Base-by-base conservation (phyloP, 2,329 filamentous ascomycete genomes). In the Colletotrichum camelliae region DNA sequence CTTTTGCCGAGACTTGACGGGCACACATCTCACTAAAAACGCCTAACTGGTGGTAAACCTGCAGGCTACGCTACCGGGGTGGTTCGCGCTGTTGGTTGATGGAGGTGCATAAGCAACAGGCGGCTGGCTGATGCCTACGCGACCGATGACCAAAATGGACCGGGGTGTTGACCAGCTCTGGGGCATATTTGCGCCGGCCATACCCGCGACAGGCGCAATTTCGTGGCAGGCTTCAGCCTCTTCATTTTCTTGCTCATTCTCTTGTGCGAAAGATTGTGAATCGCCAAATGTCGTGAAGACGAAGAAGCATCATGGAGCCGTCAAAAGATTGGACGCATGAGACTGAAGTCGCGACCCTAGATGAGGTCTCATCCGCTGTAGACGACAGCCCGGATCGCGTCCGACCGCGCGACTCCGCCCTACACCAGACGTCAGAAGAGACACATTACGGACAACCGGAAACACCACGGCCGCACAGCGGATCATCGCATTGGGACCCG, bases 401-500 rank as follows among this genome's bases (percentile, higher is more conserved):
- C 5, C 37, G 43, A 7, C 55, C 37, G 12, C 57, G n/a, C 18
- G 39, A 43, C n/a, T 55, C 66, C 3, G 18, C 52, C 4, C 65
- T 72, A 7, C 61, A 55, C 21, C 43, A 55, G 24, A 37, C 65
- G 3, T 71, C 71, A 5, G 71, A 67, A 6, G 65, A 74, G 18
- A 67, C 71, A 12, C 58, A 67, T 12, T 52, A 57, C 24, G 43
- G 43, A 8, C 55, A 21, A 7, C 48, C 29, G 12, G 60, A 35
- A 4, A 35, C 33, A 2, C 27, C 58, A 10, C 33, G 43, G 1
- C 37, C 13, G 16, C 15, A 62, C 7, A 65, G 71, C 18, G 5
- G 27, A 5, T 33, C 39, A 2, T 67, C 67, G 2, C 80, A 82
- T 69, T 81, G 79, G 80, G 79, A 82, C 33, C 79, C 81, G 1